Base-by-base conservation (phyloP, 1,284 basidiomycete species). In the Sanguinoderma infundibulare region DNA sequence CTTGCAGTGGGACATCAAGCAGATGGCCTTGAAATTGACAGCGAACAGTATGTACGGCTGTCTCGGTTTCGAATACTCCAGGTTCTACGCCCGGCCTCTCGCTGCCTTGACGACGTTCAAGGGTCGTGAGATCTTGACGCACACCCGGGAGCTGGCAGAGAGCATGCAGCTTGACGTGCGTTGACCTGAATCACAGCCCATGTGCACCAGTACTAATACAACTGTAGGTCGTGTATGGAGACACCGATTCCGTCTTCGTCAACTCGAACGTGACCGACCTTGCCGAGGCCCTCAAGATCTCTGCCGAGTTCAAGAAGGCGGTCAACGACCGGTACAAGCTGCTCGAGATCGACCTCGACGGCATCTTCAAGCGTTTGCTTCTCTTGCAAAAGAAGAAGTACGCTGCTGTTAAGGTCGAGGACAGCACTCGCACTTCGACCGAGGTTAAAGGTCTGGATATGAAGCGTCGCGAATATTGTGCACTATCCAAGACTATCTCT, bases 11-110 rank as follows among this genome's bases (percentile, higher is more conserved):
- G 95, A 99, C 72, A 98, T 99, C 80, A 97, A 96, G 75, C 98
- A 99, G 73, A 90, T 94, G 74, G 98, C 98, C 5, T 83, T 99
- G 61, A 99, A 99, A 80, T 89, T 99, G 55, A 99, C 97, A 1
- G 98, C 98, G 62, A 99, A 99, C 81, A 97, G 94, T 81, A 99
- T 99, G 97, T 99, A 99, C 76, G 98, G 98, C 24, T 99, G 98
- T 83, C 89, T 99, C 32, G 98, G 98, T 57, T 99, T 98, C 74
- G 95, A 97, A 73, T 94, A 96, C 67, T 98, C 96, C 20, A 84
- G 98, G 51, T 99, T 99, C 82, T 98, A 96, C 69, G 98, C 97
- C n/a, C 87, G 94, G 38, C 95, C 96, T 0, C 86, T 99, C 15
- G 98, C 98, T 7, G 95, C 97, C 46, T 84, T 99, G 57, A 98